Evolutionary conservation across 345 rosid species (phyloP), one percentile per base, ranked within the genome.

Genomic region (Hibiscus syriacus): DNA sequence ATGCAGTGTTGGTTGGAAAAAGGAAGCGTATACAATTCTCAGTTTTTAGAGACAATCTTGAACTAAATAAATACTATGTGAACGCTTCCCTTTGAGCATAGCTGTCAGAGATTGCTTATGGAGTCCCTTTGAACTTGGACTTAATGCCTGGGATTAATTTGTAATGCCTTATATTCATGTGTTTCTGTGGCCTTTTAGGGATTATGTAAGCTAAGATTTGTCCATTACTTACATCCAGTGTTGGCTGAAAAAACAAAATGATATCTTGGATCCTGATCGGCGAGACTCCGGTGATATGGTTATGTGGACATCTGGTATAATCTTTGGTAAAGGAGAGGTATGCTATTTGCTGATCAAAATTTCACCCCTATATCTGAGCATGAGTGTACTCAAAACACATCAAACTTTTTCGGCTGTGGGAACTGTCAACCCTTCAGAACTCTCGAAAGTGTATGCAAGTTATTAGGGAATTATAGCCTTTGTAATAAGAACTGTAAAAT

Each of bases 181-280:
- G 52, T 59, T 59, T 61, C 17, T 43, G 32, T 59, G 27, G 13
- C 17, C 11, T 39, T 61, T 5, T 41, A 16, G 2, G 36, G 36
- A 45, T 16, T 26, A 25, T 3, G 1, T 7, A 14, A 16, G 54
- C 54, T 38, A 54, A 54, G 23, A 39, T 55, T 39, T 55, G 19
- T 25, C n/a, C 38, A 55, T 23, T 41, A 26, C 41, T 11, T 68
- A 55, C 49, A 3, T 70, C 2, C 77, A 95, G 98, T 95, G 99
- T 80, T 95, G 99, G 99, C 79, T 95, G 83, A 95, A 95, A 91
- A 95, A 92, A 77, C 99, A 92, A 74, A 92, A 85, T 78, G 90
- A 95, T 78, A 58, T 74, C 1, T 68, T 92, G 81, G 53, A 70
- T 27, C 99, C 99, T 72, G 96, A 85, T 78, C 64, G 70, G 59